These are phyloP conservation scores for Sugiyamaella americana DNA, from an alignment of 805 yeast genomes.

Conservation along the genomic window DNA sequence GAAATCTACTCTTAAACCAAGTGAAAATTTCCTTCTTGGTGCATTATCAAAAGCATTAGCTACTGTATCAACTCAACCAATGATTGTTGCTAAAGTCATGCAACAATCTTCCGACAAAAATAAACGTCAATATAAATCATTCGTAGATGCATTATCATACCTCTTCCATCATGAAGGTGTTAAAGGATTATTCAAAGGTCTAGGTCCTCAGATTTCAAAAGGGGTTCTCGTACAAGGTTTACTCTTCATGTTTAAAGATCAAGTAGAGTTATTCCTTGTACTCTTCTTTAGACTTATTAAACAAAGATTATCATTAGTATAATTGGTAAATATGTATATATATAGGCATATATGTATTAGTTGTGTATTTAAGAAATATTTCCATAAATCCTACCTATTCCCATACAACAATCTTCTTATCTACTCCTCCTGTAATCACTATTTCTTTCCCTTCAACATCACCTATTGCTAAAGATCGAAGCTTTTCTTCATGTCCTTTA, in stretches of 20 bases:
- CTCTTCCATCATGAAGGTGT: conserved; percentile 61
- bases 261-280: conserved; percentile 35
- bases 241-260: conserved; percentile 75
- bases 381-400: too few relatives aligned
- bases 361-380: not conserved
- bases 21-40: conserved; percentile 65
- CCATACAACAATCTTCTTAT: conserved; percentile 23
- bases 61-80: conserved; percentile 74
- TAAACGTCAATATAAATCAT: conserved; percentile 41
- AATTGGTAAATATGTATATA: not conserved
- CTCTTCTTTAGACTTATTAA: conserved; percentile 21
- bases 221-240: conserved; percentile 83
- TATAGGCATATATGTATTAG: too few relatives aligned
- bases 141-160: conserved; percentile 57
- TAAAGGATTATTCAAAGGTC: conserved; percentile 67
- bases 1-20: conserved; percentile 43
- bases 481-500: conserved; percentile 39
- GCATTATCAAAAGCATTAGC: conserved; percentile 78
- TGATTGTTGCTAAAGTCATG: conserved; percentile 78
- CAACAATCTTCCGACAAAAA: conserved; percentile 46
- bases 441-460: conserved; percentile 30
- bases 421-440: conserved; percentile 37
- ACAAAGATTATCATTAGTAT: not conserved
- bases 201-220: conserved; percentile 72
- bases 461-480: conserved; percentile 6